phyloP scores from a whole-genome alignment of 2,329 filamentous ascomycete genomes.

The Fusarium sp. region DNA sequence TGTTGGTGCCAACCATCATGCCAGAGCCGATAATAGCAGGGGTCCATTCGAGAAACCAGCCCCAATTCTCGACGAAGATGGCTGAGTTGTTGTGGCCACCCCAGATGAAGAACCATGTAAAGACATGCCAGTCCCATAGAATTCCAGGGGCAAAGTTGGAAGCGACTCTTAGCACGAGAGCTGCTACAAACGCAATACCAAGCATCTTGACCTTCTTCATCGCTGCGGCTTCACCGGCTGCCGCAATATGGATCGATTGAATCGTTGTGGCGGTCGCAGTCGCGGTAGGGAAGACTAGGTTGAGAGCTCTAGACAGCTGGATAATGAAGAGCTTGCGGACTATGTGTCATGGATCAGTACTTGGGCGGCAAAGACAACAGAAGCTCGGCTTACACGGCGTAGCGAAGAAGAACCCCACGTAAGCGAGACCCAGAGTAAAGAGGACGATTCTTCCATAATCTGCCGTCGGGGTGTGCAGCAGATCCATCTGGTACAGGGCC shows the following conservation, averaged over 20 bases:
- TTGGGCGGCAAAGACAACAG: too few species aligned
- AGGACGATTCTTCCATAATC: neutral
- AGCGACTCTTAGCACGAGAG: neutral
- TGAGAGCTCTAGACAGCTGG: neutral
- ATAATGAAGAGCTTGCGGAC: neutral
- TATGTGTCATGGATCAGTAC: neutral
- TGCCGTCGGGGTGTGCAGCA: neutral
- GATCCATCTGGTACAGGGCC: neutral
- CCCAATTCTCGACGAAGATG: neutral
- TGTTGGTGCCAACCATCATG: neutral
- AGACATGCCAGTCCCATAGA: neutral
- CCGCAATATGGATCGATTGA: neutral
- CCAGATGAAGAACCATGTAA: neutral
- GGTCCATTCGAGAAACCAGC: neutral
- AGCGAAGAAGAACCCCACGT: neutral
- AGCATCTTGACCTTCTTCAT: neutral
- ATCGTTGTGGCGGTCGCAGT: neutral
- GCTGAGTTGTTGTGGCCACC: neutral
- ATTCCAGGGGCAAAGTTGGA: neutral
- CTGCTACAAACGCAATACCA: neutral
- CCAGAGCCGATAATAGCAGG: neutral
- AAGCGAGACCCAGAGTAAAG: neutral
- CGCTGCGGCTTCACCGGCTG: neutral
- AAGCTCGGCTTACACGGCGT: neutral
- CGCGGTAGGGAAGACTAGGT: neutral